Evolutionary conservation across 495 filamentous ascomycete genomes (phyloP), one percentile per base, ranked within the genome.

Genomic region (Aspergillus baeticus): DNA sequence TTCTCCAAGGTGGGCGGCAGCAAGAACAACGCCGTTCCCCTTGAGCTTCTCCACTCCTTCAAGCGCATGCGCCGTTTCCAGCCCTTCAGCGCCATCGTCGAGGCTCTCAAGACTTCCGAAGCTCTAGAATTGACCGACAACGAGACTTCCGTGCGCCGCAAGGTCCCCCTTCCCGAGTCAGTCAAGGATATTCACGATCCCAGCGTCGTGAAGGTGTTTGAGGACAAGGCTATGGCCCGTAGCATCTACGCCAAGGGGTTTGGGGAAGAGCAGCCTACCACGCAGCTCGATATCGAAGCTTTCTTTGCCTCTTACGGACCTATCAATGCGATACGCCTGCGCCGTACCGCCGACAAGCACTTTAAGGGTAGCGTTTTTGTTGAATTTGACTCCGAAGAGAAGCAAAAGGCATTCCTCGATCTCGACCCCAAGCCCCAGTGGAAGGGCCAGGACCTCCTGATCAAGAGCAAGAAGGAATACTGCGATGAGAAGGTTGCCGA

Each of bases 331-430:
- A 86, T 98, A 56, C 91, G 92, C 59, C 86, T 98, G 44, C 91
- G 94, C 54, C 91, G 95, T 54, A 75, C 79, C n/a, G 56, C 74
- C 13, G 72, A 81, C 45, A 84, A 83, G 63, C 61, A 68, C 20
- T 98, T 97, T 82, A 98, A 98, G 79, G 90, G 90, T 37, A 96
- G 91, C 48, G 86, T 97, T 22, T 98, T 96, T 63, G 91, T 97
- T 48, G 92, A 97, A 72, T 98, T 97, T 67, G 77, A 76, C 31
- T 79, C 80, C 48, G 85, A 88, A 56, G 89, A 93, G 45, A 81
- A 83, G 21, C 84, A 88, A 61, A 77, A 91, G 64, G 80, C 80
- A 14, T 98, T 98, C 73, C 74, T 96, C 38, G 84, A 76, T 1
- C 72, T 92, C 7, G 85, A 92, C 36, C 83, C 87, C n/a, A 87